These are phyloP conservation scores for Angomonas deanei DNA, from an alignment of 208 protist species.

Conservation along the genomic window DNA sequence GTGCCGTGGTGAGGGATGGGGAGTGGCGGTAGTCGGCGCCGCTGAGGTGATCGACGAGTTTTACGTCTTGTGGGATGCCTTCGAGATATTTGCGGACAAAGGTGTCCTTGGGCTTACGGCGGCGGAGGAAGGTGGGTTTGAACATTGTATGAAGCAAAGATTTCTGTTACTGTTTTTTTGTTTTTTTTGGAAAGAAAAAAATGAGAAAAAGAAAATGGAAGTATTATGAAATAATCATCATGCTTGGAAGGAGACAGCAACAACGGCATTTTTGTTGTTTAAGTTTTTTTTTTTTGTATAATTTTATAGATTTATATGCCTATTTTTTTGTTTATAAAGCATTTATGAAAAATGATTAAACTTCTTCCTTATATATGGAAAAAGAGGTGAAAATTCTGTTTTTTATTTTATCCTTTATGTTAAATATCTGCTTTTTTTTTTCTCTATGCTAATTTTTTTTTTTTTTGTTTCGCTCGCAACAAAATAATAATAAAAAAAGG, in stretches of 20 bases:
- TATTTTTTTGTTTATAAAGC: background rate
- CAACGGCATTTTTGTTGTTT: no score
- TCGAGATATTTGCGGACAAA: slow-evolving; percentile 75
- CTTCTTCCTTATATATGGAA: background rate
- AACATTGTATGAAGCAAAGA: background rate
- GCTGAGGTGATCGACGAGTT: slow-evolving; percentile 69
- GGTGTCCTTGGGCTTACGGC: background rate
- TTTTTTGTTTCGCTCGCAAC: background rate
- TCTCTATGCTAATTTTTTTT: background rate
- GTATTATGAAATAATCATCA: background rate
- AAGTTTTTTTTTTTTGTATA: background rate
- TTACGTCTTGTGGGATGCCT: slow-evolving; percentile 45
- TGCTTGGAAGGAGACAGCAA: no score
- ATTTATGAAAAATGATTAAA: no score
- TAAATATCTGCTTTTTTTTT: background rate
- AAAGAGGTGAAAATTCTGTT: background rate
- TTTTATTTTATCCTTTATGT: background rate
- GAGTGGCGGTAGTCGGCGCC: slow-evolving; percentile 54
- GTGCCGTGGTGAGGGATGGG: background rate
- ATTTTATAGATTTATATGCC: background rate
- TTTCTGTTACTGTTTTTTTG: no score
- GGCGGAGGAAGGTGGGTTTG: background rate
- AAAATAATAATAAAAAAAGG: background rate
- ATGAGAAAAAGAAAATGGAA: slow-evolving; percentile 10
- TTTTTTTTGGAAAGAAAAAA: slow-evolving; percentile 1